These are phyloP conservation scores for Suillus tomentosus DNA, from an alignment of 768 basidiomycete genomes.

Conservation along the genomic window DNA sequence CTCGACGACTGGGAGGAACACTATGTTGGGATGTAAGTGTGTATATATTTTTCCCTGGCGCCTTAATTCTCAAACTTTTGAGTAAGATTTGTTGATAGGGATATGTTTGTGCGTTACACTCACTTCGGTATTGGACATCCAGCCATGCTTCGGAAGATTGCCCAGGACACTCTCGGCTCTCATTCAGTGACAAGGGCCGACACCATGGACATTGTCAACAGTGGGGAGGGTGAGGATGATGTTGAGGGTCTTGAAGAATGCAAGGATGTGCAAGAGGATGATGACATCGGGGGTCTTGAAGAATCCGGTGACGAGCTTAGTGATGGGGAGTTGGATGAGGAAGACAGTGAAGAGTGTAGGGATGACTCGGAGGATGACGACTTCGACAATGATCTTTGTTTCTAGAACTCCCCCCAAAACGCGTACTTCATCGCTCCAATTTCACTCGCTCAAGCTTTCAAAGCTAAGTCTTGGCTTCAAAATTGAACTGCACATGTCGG, in stretches of 20 bases:
- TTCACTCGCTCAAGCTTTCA: no score
- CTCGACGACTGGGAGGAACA: no score
- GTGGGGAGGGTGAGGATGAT: no score
- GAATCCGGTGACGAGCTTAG: no score
- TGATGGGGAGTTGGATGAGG: neutral
- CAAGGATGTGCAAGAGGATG: neutral
- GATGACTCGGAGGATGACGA: neutral
- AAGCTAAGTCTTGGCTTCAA: no score
- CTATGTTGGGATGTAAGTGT: no score
- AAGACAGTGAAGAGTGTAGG: neutral
- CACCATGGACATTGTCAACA: no score
- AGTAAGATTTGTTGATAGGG: conserved; percentile 6
- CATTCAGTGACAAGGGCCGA: no score
- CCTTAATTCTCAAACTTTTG: neutral
- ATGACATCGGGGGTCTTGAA: neutral
- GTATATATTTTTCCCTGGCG: no score
- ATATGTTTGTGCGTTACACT: neutral
- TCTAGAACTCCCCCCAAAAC: neutral
- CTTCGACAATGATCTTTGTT: neutral
- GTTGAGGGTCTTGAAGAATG: neutral
- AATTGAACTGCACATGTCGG: no score
- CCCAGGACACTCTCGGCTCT: no score
- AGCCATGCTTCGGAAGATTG: neutral
- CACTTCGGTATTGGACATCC: neutral
- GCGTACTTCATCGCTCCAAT: no score